These are phyloP conservation scores for Bretschneidera sinensis DNA, from an alignment of 345 rosid species.

Conservation along the genomic window DNA sequence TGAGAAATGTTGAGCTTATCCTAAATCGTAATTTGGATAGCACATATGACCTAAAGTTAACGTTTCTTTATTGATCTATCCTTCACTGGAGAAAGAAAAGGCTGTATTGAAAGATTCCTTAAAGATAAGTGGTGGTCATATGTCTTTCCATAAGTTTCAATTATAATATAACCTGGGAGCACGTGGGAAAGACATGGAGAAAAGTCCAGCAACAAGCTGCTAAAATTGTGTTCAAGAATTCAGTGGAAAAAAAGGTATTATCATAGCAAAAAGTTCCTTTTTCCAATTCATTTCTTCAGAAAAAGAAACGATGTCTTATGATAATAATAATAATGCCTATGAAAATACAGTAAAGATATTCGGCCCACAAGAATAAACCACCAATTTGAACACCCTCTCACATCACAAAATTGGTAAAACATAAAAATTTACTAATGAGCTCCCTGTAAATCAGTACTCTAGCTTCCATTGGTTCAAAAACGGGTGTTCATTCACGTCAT, in stretches of 20 bases:
- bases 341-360: too few relatives aligned
- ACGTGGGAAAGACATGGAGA: conserved; percentile 28
- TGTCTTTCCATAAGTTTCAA: conserved; percentile 20
- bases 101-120: conserved; percentile 25
- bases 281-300: too few relatives aligned
- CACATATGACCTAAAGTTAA: conserved; percentile 7
- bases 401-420: too few relatives aligned
- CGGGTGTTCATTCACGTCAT: too few relatives aligned
- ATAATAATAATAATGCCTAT: too few relatives aligned
- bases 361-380: too few relatives aligned
- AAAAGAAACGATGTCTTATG: too few relatives aligned
- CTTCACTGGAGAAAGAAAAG: background rate
- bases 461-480: too few relatives aligned
- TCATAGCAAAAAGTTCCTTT: too few relatives aligned
- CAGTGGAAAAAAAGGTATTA: background rate
- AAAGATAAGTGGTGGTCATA: conserved; percentile 18
- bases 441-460: too few relatives aligned
- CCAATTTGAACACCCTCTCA: too few relatives aligned
- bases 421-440: too few relatives aligned
- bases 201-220: conserved; percentile 14
- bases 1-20: background rate
- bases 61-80: background rate
- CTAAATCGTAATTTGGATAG: conserved; percentile 3
- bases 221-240: background rate
- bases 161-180: conserved; percentile 21